These are phyloP conservation scores for Hanseniaspora occidentalis DNA, from an alignment of 805 yeast species.

Conservation along the genomic window DNA sequence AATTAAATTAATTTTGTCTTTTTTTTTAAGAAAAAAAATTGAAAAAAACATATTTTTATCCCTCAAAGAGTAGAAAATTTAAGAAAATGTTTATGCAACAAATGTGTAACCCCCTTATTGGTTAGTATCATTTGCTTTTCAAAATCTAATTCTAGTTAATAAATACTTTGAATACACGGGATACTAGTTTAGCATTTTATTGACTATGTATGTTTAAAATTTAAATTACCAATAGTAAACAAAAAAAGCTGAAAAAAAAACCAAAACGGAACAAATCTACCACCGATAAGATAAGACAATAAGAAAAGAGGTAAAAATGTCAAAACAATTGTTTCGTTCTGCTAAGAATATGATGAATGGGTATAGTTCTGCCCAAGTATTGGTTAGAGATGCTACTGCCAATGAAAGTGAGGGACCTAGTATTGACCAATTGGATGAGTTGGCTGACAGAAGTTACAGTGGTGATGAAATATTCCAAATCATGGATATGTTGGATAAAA, in stretches of 20 bases:
- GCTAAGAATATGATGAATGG: slow-evolving; percentile 73
- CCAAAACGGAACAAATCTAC: background rate
- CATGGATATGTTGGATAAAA: slow-evolving; percentile 87
- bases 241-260: background rate
- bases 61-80: too few species aligned
- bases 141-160: too few species aligned
- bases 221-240: too few species aligned
- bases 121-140: too few species aligned
- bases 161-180: too few species aligned
- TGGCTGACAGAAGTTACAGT: slow-evolving; percentile 62
- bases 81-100: too few species aligned
- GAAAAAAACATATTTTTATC: too few species aligned
- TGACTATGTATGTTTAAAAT: too few species aligned
- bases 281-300: background rate
- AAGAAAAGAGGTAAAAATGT: slow-evolving; percentile 31
- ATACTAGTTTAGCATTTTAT: too few species aligned
- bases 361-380: slow-evolving; percentile 70
- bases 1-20: too few species aligned
- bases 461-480: slow-evolving; percentile 69
- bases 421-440: slow-evolving; percentile 68
- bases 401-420: slow-evolving; percentile 83
- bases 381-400: slow-evolving; percentile 86
- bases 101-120: too few species aligned
- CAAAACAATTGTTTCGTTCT: slow-evolving; percentile 66
- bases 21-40: too few species aligned